Base-by-base conservation (phyloP, 345 rosid species). In the Rhodamnia argentea region DNA sequence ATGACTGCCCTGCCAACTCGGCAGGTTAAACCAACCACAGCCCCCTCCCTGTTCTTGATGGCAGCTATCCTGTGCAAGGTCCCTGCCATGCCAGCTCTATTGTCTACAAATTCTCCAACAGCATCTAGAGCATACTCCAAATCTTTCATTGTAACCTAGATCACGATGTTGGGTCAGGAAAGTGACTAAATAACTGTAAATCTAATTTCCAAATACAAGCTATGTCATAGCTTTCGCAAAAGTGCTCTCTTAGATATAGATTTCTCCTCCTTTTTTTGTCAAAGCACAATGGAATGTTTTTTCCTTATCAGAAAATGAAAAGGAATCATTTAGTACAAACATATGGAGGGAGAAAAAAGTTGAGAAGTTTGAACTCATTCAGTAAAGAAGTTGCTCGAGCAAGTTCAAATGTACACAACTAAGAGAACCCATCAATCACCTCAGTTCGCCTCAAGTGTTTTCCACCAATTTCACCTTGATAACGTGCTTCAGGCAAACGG, bases 11-110 rank as follows among this genome's bases (percentile, higher is more conserved):
- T 91, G 59, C 94, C 96, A 86, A 94, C 94, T 52, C 94, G 91
- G 55, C 94, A 93, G 54, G 96, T 94, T 83, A 94, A 82, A 85
- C 97, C 96, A 57, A 93, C 94, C 14, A 94, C 70, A 1, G 82
- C 76, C 52, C 94, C 94, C 87, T 93, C 91, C 85, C 93, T 88
- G 86, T 90, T 93, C 84, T 92, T 92, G 84, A 94, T 91, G 10
- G 96, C 93, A 47, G 94, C 93, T 86, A 94, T 93, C 86, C 94
- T 89, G 47, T 94, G 97, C 91, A 94, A 86, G 83, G 94, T 94
- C 27, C 96, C 93, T 52, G 94, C 94, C 76, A 93, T 93, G 52
- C 95, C 95, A 88, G 95, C 95, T 78, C 96, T 90, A 86, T 93
- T 94, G 88, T 93, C 94, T 22, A 93, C 92, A 60, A 94, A 94